Evolutionary conservation across 352 stramenopile genomes (phyloP).

Genomic region (Pythium monospermum): DNA sequence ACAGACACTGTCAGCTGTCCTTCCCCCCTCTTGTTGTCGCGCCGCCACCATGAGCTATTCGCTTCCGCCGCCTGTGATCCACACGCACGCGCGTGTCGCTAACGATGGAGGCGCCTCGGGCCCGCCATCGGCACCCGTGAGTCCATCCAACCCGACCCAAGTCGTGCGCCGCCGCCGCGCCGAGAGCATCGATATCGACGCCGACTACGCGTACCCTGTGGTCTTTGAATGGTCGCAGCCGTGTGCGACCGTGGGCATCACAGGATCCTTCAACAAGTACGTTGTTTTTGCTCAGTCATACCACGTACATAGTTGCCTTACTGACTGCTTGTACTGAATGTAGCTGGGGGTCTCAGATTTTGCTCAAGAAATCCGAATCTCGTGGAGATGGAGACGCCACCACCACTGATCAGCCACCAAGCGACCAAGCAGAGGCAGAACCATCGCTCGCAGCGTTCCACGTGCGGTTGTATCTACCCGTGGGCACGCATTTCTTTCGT

Average conservation of each 20-base stretch:
- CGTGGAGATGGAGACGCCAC: too few species aligned
- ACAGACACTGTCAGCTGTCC: too few species aligned
- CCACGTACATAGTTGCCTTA: background rate
- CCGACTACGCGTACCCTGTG: slow-evolving; percentile 45
- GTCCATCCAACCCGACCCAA: slow-evolving; percentile 7
- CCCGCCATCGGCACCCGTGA: slow-evolving; percentile 15
- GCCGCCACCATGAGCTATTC: slow-evolving; percentile 6
- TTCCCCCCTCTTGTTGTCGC: too few species aligned
- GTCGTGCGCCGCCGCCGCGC: slow-evolving; percentile 12
- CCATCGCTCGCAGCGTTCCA: slow-evolving; percentile 16
- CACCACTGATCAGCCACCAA: too few species aligned
- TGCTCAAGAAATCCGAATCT: slow-evolving; percentile 29
- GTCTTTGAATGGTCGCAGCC: slow-evolving; percentile 55
- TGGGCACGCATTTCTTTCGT: slow-evolving; percentile 74
- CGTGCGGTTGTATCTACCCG: slow-evolving; percentile 54
- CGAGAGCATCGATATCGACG: slow-evolving; percentile 34
- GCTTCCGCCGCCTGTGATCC: slow-evolving; percentile 3
- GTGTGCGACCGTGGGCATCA: slow-evolving; percentile 57
- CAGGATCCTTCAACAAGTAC: slow-evolving; percentile 81
- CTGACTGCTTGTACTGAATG: background rate
- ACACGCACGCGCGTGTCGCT: too few species aligned
- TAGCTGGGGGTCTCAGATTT: slow-evolving; percentile 78
- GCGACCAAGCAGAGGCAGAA: too few species aligned
- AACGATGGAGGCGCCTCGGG: background rate
- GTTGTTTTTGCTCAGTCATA: slow-evolving; percentile 3